Conservation (phyloP, 148 eudicot genomes). For the Persicaria tinctoria region DNA sequence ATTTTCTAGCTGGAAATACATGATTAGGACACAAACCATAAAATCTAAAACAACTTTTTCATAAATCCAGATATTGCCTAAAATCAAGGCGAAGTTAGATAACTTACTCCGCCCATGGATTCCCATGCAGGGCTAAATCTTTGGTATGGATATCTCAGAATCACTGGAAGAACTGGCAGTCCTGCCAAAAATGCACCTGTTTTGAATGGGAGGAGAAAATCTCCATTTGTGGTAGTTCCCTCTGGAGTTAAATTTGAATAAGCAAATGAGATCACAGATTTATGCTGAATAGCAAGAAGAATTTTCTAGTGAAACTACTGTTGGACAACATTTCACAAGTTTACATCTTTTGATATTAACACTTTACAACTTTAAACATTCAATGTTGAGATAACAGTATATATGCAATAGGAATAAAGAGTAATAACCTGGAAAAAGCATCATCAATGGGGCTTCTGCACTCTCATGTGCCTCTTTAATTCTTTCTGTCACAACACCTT, state of each 20-base stretch:
- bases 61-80: neutral
- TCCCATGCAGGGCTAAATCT: constrained; percentile 99
- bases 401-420: neutral
- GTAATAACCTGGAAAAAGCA: constrained; percentile 88
- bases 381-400: neutral
- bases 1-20: neutral
- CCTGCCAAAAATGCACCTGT: constrained; percentile 88
- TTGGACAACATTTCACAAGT: neutral
- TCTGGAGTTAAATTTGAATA: constrained; percentile 31
- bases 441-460: constrained; percentile 66
- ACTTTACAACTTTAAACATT: neutral
- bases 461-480: constrained; percentile 71
- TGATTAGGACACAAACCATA: neutral
- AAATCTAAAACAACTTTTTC: neutral
- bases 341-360: neutral
- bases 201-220: constrained; percentile 88
- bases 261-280: neutral
- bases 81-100: constrained; percentile 4
- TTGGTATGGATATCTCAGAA: constrained; percentile 82
- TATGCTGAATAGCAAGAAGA: neutral
- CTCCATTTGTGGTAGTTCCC: constrained; percentile 98
- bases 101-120: constrained; percentile 90
- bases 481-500: constrained; percentile 85
- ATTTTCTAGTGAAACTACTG: neutral
- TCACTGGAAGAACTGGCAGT: constrained; percentile 89